Evolutionary conservation across 2,329 filamentous ascomycete species (phyloP), one percentile per base, ranked within the genome.

Genomic region (Botrytis cinerea): DNA sequence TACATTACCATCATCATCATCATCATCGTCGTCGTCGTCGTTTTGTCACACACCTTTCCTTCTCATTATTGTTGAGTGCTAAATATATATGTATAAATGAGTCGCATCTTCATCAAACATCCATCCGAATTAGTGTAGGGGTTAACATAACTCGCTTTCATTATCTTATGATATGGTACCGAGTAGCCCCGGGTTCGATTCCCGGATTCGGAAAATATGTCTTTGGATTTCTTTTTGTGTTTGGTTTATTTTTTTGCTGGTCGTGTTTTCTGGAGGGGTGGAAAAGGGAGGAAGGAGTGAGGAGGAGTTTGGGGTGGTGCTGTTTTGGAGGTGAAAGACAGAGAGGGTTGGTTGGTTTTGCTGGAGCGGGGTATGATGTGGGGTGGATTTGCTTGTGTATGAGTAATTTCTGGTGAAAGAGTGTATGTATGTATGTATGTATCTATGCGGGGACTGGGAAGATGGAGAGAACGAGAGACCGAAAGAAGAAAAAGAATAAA

Each of bases 91-190:
- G 0, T 0, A 18, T 2, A 28, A 8, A 18, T 28, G 0, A 0
- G 0, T 0, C 0, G 0, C 0, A 1, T 0, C 2, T 4, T 0
- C 6, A 28, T 18, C n/a, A 57, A 57, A 57, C 1, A 18, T 9
- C 0, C 6, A 18, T 57, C 51, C 51, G 51, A 57, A 57, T 57
- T 57, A 57, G 51, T 57, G 51, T 57, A 57, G 51, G 51, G 51
- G 51, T 57, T 57, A 57, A 57, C 51, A 57, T 57, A 57, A 57
- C 51, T 57, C 51, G 51, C n/a, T 57, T 57, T 57, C 51, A 57
- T 28, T 57, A 18, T 57, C n/a, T 18, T 7, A 2, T 28, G 51
- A 57, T 18, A 57, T 18, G 0, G 8, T 25, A 60, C 57, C 57
- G 57, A 60, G 57, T 60, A 60, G 57, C 57, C 57, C 57, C 57